A percentile compares a stretch with the other conserved stretches of the same genome.
Conservation (phyloP, 164 flowering plant species). For the Aristolochia contorta region DNA sequence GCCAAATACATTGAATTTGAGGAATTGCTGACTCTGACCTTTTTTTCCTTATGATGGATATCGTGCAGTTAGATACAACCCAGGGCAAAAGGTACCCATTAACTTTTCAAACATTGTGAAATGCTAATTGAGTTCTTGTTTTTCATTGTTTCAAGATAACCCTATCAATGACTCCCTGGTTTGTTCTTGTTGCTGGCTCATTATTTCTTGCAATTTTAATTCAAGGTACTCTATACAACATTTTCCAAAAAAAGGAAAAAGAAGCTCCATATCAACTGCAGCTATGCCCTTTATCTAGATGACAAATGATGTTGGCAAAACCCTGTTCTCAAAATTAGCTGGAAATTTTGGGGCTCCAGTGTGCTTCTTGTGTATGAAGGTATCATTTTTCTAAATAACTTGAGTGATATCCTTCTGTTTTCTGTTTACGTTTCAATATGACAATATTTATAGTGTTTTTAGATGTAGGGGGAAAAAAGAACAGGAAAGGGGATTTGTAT, state of each 20-base stretch:
- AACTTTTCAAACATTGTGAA: background rate
- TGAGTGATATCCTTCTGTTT: background rate
- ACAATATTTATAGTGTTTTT: too few species aligned
- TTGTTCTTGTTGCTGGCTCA: background rate
- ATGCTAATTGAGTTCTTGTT: background rate
- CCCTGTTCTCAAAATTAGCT: conserved; percentile 71
- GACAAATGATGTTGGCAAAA: conserved; percentile 80
- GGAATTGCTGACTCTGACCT: background rate
- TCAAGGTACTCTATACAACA: background rate
- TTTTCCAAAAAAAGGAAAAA: background rate
- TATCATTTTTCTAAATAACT: conserved; percentile 5
- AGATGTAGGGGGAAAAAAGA: too few species aligned
- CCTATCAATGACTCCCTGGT: background rate
- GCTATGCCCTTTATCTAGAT: conserved; percentile 31
- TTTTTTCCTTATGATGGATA: conserved; percentile 61
- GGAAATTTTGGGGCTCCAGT: conserved; percentile 90
- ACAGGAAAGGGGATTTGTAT: too few species aligned
- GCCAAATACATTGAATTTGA: conserved; percentile 3
- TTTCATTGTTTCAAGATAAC: background rate
- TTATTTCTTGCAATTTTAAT: background rate
- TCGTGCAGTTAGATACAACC: conserved; percentile 88
- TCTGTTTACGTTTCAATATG: too few species aligned
- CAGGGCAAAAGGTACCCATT: conserved; percentile 54
- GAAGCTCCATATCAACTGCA: background rate
- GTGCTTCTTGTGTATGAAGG: conserved; percentile 94